Conservation (phyloP, 2,329 filamentous ascomycete genomes). For the Ascochyta fabae region DNA sequence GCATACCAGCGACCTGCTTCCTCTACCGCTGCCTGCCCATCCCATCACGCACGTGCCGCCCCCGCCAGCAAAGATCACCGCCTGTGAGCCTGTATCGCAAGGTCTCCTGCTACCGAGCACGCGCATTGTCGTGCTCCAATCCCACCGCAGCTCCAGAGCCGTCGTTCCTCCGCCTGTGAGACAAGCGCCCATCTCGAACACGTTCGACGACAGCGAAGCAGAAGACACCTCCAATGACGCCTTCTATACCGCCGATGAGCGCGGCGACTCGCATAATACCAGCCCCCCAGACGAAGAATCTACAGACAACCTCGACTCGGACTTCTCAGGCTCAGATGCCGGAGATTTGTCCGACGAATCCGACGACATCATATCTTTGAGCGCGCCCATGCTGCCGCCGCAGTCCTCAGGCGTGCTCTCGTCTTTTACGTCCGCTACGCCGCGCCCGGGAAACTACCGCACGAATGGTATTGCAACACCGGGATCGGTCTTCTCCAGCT, state of each 20-base stretch:
- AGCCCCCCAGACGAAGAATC: conserved; percentile 51
- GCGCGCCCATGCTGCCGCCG: conserved; percentile 78
- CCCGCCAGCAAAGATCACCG: conserved; percentile 83
- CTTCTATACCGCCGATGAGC: conserved; percentile 88
- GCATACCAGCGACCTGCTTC: conserved; percentile 82
- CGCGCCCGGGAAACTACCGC: conserved; percentile 73
- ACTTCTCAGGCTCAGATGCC: conserved; percentile 69
- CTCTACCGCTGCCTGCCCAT: conserved; percentile 77
- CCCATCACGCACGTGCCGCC: conserved; percentile 85
- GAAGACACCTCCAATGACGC: conserved; percentile 89
- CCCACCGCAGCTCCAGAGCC: conserved; percentile 61
- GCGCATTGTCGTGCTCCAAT: conserved; percentile 79
- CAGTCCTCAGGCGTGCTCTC: conserved; percentile 80
- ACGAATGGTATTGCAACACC: conserved; percentile 80
- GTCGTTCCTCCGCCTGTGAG: conserved; percentile 50
- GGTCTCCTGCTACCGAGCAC: conserved; percentile 79
- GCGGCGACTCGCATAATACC: conserved; percentile 46
- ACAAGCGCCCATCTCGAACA: conserved; percentile 62
- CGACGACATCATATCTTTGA: conserved; percentile 91
- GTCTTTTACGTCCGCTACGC: conserved; percentile 80
- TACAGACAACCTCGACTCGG: conserved; percentile 58
- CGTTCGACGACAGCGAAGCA: conserved; percentile 72
- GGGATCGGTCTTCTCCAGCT: conserved; percentile 86
- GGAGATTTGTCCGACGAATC: conserved; percentile 88
- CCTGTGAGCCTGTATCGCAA: conserved; percentile 95